phyloP scores from a whole-genome alignment of 805 yeast genomes.

The Yarrowia divulgata region DNA sequence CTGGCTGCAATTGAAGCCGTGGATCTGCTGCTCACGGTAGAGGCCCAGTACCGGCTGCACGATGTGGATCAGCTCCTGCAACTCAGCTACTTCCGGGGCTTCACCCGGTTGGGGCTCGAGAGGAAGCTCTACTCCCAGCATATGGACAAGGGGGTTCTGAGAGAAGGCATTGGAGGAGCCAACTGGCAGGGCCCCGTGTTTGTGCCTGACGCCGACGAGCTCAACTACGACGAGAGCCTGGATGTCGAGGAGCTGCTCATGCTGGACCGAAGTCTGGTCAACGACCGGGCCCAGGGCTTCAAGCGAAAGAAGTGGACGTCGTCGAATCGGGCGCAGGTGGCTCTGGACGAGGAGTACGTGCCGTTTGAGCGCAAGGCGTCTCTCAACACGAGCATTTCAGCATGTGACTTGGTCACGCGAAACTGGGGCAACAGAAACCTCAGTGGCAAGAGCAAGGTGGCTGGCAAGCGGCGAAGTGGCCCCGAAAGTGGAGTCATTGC shows the following conservation, averaged over 20 bases:
- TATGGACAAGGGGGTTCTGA: conserved; percentile 18
- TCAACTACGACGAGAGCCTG: conserved; percentile 30
- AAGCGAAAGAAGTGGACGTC: conserved; percentile 20
- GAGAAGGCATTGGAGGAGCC: conserved; percentile 22
- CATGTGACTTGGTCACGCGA: conserved; percentile 16
- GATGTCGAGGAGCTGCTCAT: conserved; percentile 32
- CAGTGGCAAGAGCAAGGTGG: conserved; percentile 21
- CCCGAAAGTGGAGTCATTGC: conserved; percentile 26
- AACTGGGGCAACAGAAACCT: conserved; percentile 37
- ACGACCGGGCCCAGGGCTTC: conserved; percentile 6
- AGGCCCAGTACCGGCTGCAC: background rate
- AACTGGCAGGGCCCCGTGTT: conserved; percentile 32
- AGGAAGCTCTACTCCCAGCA: conserved; percentile 24
- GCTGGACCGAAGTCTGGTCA: conserved; percentile 32
- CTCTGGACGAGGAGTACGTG: conserved; percentile 24
- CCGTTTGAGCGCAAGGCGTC: conserved; percentile 5
- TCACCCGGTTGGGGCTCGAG: conserved; percentile 26
- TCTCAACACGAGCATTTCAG: conserved; percentile 9
- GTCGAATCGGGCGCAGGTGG: conserved; percentile 13
- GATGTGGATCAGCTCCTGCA: conserved; percentile 31
- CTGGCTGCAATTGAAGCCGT: conserved; percentile 42
- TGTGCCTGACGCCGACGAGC: conserved; percentile 32
- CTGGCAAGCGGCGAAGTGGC: conserved; percentile 14
- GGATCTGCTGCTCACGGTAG: conserved; percentile 36
- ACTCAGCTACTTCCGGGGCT: conserved; percentile 26